Base-by-base conservation (phyloP, 225 moss, liverwort and hornwort species). In the Ulota crispa region DNA sequence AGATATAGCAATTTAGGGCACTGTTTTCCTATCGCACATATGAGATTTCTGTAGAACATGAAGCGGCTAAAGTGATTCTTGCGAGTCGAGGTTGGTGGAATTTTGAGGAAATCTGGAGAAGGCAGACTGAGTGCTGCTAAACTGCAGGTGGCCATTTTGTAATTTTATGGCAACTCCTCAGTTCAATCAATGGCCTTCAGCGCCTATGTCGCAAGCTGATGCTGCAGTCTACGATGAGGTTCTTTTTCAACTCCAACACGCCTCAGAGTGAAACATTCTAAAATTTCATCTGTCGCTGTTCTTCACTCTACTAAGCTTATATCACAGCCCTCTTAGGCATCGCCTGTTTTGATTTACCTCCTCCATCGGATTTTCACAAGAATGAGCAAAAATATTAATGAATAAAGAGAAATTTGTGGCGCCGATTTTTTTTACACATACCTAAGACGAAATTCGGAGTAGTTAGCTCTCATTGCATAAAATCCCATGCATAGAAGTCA, bases 181-280 rank as follows among this genome's bases (percentile, higher is more conserved):
- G 64, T 91, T 84, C 55, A 85, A 87, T 68, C 93, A 89, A 81
- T 93, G 95, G 93, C 79, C 88, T 78, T 79, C 89, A 14, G 36
- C 52, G 78, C 82, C 88, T 42, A 71, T 59, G 24, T 77, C 89
- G 61, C 89, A 88, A 79, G 73, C 86, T 78, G 93, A 93, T 87
- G 81, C 70, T 86, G 72, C 72, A 61, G 78, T 88, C 52, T 80
- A 90, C 30, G 92, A 92, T 54, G 95, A 95, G 84, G 93, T 90
- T 67, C 64, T 42, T 78, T 57, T 78, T 64, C 31, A 42, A 42
- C 56, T 54, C 63, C 18, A 9, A 3, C 20, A 55, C 70, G 43
- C 56, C 19, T 39, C 6, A 45, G 34, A 68, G 1, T 28, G 53
- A 32, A n/a, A 24, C 31, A 9, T 12, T 41, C 2, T 42, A 23